Conservation (phyloP, 1,284 basidiomycete genomes). For the Ganoderma sinense region DNA sequence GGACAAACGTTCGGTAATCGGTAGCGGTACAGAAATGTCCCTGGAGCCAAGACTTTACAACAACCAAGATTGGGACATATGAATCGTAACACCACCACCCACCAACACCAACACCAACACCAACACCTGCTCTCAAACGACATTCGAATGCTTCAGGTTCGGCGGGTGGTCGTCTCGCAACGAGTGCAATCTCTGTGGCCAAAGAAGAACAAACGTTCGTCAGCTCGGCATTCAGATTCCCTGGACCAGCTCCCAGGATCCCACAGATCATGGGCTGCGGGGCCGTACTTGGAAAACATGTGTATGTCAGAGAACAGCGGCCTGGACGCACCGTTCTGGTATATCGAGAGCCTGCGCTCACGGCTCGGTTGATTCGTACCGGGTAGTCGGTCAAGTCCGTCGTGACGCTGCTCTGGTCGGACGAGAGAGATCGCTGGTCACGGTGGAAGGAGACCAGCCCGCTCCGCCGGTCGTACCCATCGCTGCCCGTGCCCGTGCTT, state of each 20-base stretch:
- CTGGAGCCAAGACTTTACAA: background rate
- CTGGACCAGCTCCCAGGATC: background rate
- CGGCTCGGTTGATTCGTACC: background rate
- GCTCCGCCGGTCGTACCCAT: background rate
- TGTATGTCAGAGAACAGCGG: background rate
- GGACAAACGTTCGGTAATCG: background rate
- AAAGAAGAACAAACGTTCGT: background rate
- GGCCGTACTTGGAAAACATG: background rate
- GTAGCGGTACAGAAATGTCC: background rate
- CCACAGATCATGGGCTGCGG: background rate
- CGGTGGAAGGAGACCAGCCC: background rate
- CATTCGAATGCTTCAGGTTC: background rate
- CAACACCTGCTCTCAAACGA: background rate
- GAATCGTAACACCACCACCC: too few species aligned
- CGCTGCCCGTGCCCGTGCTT: background rate
- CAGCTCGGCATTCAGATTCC: background rate
- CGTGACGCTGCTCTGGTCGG: background rate
- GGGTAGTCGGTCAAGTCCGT: conserved; percentile 9
- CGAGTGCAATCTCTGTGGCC: conserved; percentile 5
- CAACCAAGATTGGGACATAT: background rate
- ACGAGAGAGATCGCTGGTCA: background rate
- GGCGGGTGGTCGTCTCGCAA: background rate
- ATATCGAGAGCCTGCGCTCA: background rate
- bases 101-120: background rate
- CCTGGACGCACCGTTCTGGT: conserved; percentile 1